A percentile compares a stretch with the other conserved stretches of the same genome.
phyloP scores from a whole-genome alignment of 495 filamentous ascomycete species.

The Trichoderma orchidacearum region DNA sequence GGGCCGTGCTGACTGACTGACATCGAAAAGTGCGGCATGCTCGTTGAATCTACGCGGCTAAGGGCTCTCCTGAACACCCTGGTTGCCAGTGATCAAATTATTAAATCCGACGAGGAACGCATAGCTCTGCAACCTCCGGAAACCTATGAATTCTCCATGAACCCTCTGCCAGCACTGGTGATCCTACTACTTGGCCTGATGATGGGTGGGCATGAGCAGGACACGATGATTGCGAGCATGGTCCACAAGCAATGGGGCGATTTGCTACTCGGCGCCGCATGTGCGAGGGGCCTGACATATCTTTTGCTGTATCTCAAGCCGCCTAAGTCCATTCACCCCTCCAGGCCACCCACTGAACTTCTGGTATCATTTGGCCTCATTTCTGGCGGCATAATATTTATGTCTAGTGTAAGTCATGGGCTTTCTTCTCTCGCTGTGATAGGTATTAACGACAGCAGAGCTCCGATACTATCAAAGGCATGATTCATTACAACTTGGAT shows the following conservation, averaged over 20 bases:
- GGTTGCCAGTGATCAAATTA: constrained; percentile 20
- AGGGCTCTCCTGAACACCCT: constrained; percentile 58
- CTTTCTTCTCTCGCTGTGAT: not conserved
- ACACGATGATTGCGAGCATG: constrained; percentile 75
- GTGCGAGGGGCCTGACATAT: constrained; percentile 71
- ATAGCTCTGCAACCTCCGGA: constrained; percentile 43
- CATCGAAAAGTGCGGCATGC: constrained; percentile 61
- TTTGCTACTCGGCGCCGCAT: constrained; percentile 66
- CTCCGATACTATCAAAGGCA: constrained; percentile 57
- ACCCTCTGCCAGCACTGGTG: constrained; percentile 78
- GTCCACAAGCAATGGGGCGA: constrained; percentile 91
- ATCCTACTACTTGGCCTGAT: constrained; percentile 79
- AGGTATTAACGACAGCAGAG: constrained; percentile 25
- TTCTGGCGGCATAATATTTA: constrained; percentile 80
- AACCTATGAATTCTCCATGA: constrained; percentile 65
- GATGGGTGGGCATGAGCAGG: constrained; percentile 90
- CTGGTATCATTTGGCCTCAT: constrained; percentile 77
- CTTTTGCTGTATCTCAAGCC: constrained; percentile 66
- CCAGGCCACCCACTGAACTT: constrained; percentile 83
- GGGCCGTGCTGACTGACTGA: not conserved
- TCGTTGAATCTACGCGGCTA: constrained; percentile 67
- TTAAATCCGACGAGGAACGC: constrained; percentile 26
- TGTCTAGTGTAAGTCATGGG: constrained; percentile 60
- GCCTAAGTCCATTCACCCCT: constrained; percentile 71
- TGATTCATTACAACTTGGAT: constrained; percentile 57